Base-by-base conservation (phyloP, 805 yeast genomes). In the Middelhovenomyces tepae region DNA sequence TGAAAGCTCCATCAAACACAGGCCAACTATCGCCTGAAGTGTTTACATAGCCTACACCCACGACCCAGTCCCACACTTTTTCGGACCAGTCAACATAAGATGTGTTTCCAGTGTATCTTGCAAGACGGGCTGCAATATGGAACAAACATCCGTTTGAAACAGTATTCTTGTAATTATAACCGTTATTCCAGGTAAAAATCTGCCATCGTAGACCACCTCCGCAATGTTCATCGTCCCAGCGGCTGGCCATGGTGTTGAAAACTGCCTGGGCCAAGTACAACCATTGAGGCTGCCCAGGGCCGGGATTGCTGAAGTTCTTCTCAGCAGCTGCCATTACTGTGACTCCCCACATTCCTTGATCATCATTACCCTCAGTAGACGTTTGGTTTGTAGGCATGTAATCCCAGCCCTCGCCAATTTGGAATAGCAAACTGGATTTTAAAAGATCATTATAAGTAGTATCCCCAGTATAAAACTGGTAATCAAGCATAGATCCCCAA, bases 301-400 rank as follows among this genome's bases (percentile, higher is more conserved):
- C 62, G 1, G 87, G 86, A 48, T 82, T 80, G 4, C 82, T 64
- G 57, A 85, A 85, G 58, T 80, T 80, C 51, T 81, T 70, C 51
- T 84, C 95, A 2, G 85, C 78, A 1, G 94, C 94, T 11, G 70
- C 74, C 81, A 84, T 76, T 2, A 67, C 91, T 2, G 91, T 79
- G 28, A 85, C 64, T 1, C 94, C 95, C 95, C 95, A 84, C 52
- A 85, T 80, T 0, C 83, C 94, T 59, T 84, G 95, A 65, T 84
- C 95, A 65, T 84, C 95, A 52, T 84, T 84, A 57, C 95, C 95
- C 57, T 84, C 94, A 2, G 91, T 76, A 6, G 78, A 68, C 7
- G 85, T 69, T 54, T 84, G 93, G 60, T 83, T 84, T 27, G 75
- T 57, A 2, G 95, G 95, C 47, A 83, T 68, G 56, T 78, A 85